Evolutionary conservation across 441 rosid species (phyloP).

Genomic region (Eugenia klotzschiana): DNA sequence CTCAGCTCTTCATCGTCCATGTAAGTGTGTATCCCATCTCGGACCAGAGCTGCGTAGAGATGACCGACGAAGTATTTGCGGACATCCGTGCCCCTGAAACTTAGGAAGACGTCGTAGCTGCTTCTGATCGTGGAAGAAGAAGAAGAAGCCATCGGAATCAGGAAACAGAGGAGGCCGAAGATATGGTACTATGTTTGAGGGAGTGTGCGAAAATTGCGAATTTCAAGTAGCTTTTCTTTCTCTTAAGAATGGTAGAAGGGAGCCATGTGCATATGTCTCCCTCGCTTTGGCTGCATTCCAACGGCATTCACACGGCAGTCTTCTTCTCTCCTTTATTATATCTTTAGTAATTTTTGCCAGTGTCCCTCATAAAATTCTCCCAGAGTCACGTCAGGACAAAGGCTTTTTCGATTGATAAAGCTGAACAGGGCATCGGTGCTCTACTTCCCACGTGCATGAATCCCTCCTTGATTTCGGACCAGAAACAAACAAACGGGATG

Average conservation of each 20-base stretch:
- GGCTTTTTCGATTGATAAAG: neutral
- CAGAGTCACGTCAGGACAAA: rapidly evolving
- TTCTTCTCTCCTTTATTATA: too few species aligned
- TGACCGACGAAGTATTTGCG: neutral
- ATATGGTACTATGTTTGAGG: too few species aligned
- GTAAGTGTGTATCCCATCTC: neutral
- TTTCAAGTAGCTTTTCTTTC: too few species aligned
- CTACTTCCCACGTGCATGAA: neutral
- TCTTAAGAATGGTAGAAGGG: too few species aligned
- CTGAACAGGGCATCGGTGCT: rapidly evolving
- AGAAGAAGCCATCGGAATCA: neutral
- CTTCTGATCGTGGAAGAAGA: neutral
- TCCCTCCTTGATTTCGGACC: neutral
- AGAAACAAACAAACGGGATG: too few species aligned
- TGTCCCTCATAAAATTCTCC: neutral
- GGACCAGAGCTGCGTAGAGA: neutral
- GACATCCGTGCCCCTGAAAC: neutral
- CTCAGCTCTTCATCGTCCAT: neutral
- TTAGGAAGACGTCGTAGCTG: neutral
- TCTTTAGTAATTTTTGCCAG: neutral
- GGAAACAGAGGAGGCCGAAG: neutral
- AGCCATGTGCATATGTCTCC: too few species aligned
- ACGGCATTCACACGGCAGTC: too few species aligned
- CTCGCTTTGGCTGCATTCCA: too few species aligned
- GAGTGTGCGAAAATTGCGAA: too few species aligned